Evolutionary conservation across 768 basidiomycete species (phyloP), one percentile per base, ranked within the genome.

Genomic region (Lactarius pseudohatsudake): DNA sequence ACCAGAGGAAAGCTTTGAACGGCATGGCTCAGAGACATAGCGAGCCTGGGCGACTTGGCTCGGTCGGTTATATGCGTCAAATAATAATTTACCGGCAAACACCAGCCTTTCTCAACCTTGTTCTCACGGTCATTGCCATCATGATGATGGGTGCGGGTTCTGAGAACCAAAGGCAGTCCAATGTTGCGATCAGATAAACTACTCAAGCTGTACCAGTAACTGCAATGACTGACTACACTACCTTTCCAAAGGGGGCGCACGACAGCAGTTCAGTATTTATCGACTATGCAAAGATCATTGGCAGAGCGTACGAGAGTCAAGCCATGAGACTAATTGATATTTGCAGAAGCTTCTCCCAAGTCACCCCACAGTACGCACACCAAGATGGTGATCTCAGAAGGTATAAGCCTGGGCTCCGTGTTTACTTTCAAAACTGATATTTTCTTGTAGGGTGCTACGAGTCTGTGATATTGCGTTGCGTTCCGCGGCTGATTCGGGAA

Each of bases 21-120:
- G 30, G 30, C 55, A 56, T 34, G 55, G 30, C 64, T 40, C 45
- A 61, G 26, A 13, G 28, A 61, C 64, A 62, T 62, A 5, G n/a
- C 11, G 2, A 13, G 47, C 22, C 22, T 13, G 4, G 3, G 15
- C 1, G 15, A 13, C 15, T 13, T 13, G 1, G 1, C 34, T 34
- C 9, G 34, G 9, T 34, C 36, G 13, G 2, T 34, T 38, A 38
- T 30, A 30, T 30, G 40, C 40, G 40, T 40, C 15, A 16, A 13
- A 15, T 15, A 13, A 15, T 15, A 40, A 1, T 40, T 15, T 5
- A 40, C 13, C 40, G 40, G 40, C 40, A 41, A 41, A 41, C 40
- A 41, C 40, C 40, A 16, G 15, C 40, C 4, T 6, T 16, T 40
- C 40, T 5, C 11, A 38, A 38, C 38, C 11, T 2, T 15, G 38